A percentile compares a stretch with the other conserved stretches of the same genome.
phyloP scores from a whole-genome alignment of 306 rosid species.

The Cucumis hystrix region DNA sequence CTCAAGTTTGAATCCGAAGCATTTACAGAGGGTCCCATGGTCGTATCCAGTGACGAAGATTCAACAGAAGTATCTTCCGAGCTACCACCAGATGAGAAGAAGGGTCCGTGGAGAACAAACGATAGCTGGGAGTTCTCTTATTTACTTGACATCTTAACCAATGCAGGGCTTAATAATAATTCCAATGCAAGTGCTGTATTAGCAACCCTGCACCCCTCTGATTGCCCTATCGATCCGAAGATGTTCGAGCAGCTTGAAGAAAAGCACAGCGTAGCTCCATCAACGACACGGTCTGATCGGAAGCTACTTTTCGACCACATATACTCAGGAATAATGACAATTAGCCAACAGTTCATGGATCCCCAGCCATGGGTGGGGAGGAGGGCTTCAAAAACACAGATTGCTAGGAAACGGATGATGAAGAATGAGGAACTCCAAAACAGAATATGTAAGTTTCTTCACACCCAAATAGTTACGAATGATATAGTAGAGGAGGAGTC shows the following conservation, averaged over 20 bases:
- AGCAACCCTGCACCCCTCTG: slow-evolving; percentile 39
- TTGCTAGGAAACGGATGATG: slow-evolving; percentile 19
- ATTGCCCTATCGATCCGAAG: slow-evolving; percentile 38
- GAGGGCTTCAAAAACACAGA: slow-evolving; percentile 9
- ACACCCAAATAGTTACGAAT: slow-evolving; percentile 17
- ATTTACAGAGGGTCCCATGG: slow-evolving; percentile 46
- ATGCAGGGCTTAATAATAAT: slow-evolving; percentile 34
- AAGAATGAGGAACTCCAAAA: slow-evolving; percentile 28
- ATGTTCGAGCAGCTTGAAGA: slow-evolving; percentile 59
- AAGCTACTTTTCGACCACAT: slow-evolving; percentile 66
- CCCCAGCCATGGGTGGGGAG: slow-evolving; percentile 33
- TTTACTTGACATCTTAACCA: slow-evolving; percentile 36
- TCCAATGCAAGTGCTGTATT: slow-evolving; percentile 21
- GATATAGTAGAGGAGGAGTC: slow-evolving; percentile 47
- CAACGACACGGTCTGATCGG: slow-evolving; percentile 43
- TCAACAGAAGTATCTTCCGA: slow-evolving; percentile 26
- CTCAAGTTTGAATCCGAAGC: slow-evolving; percentile 67
- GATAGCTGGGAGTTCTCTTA: slow-evolving; percentile 67
- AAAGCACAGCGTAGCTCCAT: slow-evolving; percentile 25
- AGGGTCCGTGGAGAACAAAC: slow-evolving; percentile 14
- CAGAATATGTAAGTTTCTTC: slow-evolving; percentile 27
- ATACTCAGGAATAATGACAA: slow-evolving; percentile 40
- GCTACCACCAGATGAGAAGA: slow-evolving; percentile 10
- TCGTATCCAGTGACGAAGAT: slow-evolving; percentile 55
- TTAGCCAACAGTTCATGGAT: slow-evolving; percentile 21